Conservation (phyloP, 192 early-diverging fungal genomes). For the Radiomyces spectabilis region DNA sequence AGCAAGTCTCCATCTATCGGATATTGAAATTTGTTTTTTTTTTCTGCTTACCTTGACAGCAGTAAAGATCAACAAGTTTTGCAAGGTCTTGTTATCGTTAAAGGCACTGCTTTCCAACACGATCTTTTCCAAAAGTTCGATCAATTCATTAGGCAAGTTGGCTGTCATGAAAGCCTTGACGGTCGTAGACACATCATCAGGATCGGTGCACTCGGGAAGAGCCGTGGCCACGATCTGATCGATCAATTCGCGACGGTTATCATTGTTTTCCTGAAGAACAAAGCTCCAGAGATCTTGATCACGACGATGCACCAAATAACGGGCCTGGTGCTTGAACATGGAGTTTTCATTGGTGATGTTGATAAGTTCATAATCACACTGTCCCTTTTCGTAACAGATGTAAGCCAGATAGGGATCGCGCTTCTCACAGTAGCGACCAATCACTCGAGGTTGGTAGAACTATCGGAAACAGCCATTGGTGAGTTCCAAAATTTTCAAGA, state of each 20-base stretch:
- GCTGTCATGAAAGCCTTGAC: slow-evolving; percentile 99
- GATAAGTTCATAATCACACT: slow-evolving; percentile 91
- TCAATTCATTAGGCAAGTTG: slow-evolving; percentile 91
- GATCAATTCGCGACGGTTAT: slow-evolving; percentile 80
- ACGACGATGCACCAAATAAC: slow-evolving; percentile 89
- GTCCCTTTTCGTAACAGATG: slow-evolving; percentile 90
- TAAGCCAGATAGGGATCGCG: slow-evolving; percentile 95
- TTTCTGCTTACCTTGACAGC: slow-evolving; percentile 69
- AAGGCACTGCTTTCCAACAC: slow-evolving; percentile 90
- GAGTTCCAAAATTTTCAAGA: neutral
- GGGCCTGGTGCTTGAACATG: slow-evolving; percentile 99
- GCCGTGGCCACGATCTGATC: slow-evolving; percentile 91
- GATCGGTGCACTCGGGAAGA: slow-evolving; percentile 90
- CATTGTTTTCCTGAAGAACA: slow-evolving; percentile 73
- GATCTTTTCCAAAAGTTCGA: slow-evolving; percentile 95
- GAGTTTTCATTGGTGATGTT: slow-evolving; percentile 96
- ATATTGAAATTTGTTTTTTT: neutral
- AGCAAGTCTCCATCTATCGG: no score
- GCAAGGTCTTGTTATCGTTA: slow-evolving; percentile 91
- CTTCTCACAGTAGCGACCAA: slow-evolving; percentile 99
- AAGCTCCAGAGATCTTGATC: slow-evolving; percentile 79
- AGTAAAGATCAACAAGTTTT: slow-evolving; percentile 96
- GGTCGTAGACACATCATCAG: slow-evolving; percentile 95
- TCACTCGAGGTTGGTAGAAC: slow-evolving; percentile 82
- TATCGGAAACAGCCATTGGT: slow-evolving; percentile 17